Percentiles rank a stretch among this genome's conserved stretches.
These are phyloP conservation scores for Phaeophleospora eucalypticola DNA, from an alignment of 2,329 filamentous ascomycete genomes.

Conservation along the genomic window DNA sequence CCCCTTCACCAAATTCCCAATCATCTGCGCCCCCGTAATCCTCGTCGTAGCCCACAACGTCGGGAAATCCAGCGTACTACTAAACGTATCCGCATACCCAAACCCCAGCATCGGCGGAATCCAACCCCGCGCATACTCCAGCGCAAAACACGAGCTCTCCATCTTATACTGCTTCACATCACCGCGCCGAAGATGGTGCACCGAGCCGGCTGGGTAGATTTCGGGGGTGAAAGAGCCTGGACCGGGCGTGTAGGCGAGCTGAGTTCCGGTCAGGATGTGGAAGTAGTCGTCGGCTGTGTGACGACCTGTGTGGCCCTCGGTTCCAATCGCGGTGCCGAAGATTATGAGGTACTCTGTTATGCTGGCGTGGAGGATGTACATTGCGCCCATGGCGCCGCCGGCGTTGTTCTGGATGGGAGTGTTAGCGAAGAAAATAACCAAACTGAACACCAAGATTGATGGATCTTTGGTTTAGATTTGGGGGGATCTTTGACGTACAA, in stretches of 20 bases:
- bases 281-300: slow-evolving; percentile 95
- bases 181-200: slow-evolving; percentile 70
- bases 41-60: slow-evolving; percentile 75
- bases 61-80: slow-evolving; percentile 77
- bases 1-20: slow-evolving; percentile 63
- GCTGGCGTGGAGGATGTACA: slow-evolving; percentile 85
- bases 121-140: slow-evolving; percentile 83
- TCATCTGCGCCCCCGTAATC: slow-evolving; percentile 73
- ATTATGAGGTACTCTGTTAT: slow-evolving; percentile 88
- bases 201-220: slow-evolving; percentile 63
- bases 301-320: slow-evolving; percentile 81
- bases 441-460: too few species aligned
- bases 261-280: slow-evolving; percentile 75
- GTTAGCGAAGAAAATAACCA: too few species aligned
- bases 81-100: slow-evolving; percentile 76
- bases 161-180: slow-evolving; percentile 79
- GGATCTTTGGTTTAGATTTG: too few species aligned
- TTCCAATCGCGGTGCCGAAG: slow-evolving; percentile 78
- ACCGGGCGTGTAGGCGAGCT: slow-evolving; percentile 65
- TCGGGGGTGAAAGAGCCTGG: slow-evolving; percentile 61
- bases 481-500: too few species aligned
- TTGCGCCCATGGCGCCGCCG: slow-evolving; percentile 84
- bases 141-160: slow-evolving; percentile 70
- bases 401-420: slow-evolving; percentile 64
- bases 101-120: slow-evolving; percentile 92